phyloP scores from a whole-genome alignment of 2,329 filamentous ascomycete species.

The Trichophyton equinum region DNA sequence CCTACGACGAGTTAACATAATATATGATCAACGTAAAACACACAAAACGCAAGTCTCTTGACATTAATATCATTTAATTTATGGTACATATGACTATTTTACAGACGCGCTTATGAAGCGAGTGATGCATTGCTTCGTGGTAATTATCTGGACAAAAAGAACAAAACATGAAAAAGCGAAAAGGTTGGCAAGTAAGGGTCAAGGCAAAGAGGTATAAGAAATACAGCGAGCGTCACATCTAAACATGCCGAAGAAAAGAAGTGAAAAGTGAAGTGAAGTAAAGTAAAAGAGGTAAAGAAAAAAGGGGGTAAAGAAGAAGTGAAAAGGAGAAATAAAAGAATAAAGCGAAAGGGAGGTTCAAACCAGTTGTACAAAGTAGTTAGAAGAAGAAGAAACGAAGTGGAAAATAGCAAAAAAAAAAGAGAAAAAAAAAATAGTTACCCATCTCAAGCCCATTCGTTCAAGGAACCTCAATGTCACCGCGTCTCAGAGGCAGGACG shows the following conservation, averaged over 20 bases:
- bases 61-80: neutral
- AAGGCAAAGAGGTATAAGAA: neutral
- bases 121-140: slow-evolving; percentile 3
- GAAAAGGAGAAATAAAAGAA: neutral
- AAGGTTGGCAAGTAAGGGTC: neutral
- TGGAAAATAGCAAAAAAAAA: neutral
- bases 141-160: neutral
- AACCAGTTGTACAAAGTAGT: neutral
- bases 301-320: neutral
- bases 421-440: neutral
- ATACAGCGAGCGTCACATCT: neutral
- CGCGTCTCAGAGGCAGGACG: slow-evolving; percentile 38
- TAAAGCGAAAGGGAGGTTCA: neutral
- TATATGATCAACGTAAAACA: neutral
- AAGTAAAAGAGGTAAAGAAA: too few relatives aligned
- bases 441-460: neutral
- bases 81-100: neutral
- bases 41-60: neutral
- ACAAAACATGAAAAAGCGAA: neutral
- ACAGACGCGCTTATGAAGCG: neutral
- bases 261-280: too few relatives aligned
- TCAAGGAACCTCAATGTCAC: slow-evolving; percentile 40
- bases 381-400: neutral
- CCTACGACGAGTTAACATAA: too few relatives aligned
- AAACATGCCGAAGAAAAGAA: neutral